Evolutionary conservation across 805 yeast genomes (phyloP), one percentile per base, ranked within the genome.

Genomic region (Brettanomyces naardenensis): DNA sequence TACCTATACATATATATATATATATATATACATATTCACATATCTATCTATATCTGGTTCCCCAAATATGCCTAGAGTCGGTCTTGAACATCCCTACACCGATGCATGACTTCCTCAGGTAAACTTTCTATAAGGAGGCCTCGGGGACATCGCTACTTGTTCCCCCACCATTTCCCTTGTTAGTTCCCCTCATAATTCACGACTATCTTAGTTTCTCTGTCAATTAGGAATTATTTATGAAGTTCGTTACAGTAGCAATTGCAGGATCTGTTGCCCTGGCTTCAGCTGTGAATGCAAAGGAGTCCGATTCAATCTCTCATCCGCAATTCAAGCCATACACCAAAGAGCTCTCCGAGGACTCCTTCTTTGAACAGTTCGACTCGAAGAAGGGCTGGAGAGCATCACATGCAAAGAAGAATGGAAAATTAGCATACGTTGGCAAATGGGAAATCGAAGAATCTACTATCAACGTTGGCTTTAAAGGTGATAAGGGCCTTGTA

Each of bases 401-500:
- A n/a, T 83, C 95, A 13, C 61, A 66, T 34, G 74, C 74, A 6
- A 61, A 56, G 45, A 71, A 67, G 45, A 69, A 68, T 35, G 76
- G 70, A 25, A 75, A 71, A 48, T 68, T 71, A 46, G 53, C 77
- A 3, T 86, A 82, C 53, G 68, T 57, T 23, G 96, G 95, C 17
- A 62, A 74, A 53, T 87, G 96, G 96, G 62, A 64, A 6, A 65
- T 88, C 30, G 87, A 80, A 54, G 84, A 78, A 54, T 58, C 83
- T 1, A 44, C 64, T 14, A 68, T 66, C 22, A 66, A 71, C 49
- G 75, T 79, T 1, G 92, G 81, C 0, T 73, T 75, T 48, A 54
- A 51, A 13, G 73, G 73, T 42, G 95, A 88, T 59, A 68, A 69
- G 44, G 95, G 94, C 5, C 71, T 89, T 38, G 90, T 84, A 4